Conservation (phyloP, 805 yeast species). For the Pichia californica region DNA sequence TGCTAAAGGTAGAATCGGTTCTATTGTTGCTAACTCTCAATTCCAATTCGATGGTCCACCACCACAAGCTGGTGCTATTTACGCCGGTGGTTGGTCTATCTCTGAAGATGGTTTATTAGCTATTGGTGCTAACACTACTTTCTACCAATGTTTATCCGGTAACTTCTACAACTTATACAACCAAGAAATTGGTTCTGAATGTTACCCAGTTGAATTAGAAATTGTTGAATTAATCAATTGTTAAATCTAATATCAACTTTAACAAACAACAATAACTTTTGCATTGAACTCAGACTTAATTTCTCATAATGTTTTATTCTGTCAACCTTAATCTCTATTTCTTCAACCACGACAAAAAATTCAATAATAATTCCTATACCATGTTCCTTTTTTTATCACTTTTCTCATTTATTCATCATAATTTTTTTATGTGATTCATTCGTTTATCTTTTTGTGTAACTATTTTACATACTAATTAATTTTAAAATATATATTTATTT, state of each 20-base stretch:
- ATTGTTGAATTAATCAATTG: conserved; percentile 41
- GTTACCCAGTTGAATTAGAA: conserved; percentile 38
- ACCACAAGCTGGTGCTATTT: conserved; percentile 53
- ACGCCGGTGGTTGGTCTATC: conserved; percentile 48
- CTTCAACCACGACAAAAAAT: too few species aligned
- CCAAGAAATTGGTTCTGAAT: conserved; percentile 39
- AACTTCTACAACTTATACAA: conserved; percentile 53
- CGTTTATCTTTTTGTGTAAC: background rate
- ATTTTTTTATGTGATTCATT: background rate
- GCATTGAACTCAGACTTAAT: too few species aligned
- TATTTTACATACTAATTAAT: background rate
- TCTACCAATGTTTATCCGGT: conserved; percentile 54
- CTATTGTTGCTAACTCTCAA: conserved; percentile 57
- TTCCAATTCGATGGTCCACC: conserved; percentile 64
- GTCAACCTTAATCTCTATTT: too few species aligned
- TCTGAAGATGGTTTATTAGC: conserved; percentile 41
- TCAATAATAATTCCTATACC: background rate
- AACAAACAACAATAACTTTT: too few species aligned
- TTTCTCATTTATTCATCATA: background rate
- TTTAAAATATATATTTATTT: too few species aligned
- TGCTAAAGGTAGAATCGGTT: conserved; percentile 45
- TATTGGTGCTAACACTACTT: conserved; percentile 40
- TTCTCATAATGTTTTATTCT: too few species aligned
- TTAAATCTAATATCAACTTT: too few species aligned
- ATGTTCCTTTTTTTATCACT: background rate